Conservation (phyloP, 2,329 filamentous ascomycete genomes). For the Fusarium sarcochroum region DNA sequence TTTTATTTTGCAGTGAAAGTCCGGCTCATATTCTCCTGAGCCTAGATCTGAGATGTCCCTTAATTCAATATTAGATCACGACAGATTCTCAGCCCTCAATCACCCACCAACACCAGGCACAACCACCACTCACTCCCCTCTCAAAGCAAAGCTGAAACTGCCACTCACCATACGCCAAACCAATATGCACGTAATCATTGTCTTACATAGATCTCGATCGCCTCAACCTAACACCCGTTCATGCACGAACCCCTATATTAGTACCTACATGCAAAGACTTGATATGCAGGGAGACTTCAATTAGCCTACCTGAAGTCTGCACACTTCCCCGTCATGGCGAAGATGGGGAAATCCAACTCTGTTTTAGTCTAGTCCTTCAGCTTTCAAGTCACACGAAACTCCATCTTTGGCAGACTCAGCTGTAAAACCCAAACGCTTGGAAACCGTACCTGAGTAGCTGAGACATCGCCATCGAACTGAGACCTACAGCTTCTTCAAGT, state of each 20-base stretch:
- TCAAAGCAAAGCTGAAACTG: not conserved
- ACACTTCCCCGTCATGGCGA: conserved; percentile 20
- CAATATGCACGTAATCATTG: not conserved
- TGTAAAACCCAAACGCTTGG: conserved; percentile 11
- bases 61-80: no score
- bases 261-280: conserved; percentile 1
- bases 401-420: not conserved
- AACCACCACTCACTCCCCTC: not conserved
- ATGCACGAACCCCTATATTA: not conserved
- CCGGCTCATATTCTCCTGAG: no score
- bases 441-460: conserved; percentile 9
- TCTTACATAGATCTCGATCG: conserved; percentile 27
- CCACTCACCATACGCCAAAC: not conserved
- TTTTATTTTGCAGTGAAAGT: no score
- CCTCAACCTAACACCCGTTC: not conserved
- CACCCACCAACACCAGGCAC: not conserved
- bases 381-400: conserved; percentile 12
- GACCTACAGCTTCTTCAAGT: conserved; percentile 32
- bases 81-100: not conserved
- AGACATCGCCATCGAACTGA: conserved; percentile 35
- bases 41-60: no score
- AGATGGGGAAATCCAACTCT: conserved; percentile 6
- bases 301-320: conserved; percentile 14
- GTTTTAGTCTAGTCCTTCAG: conserved; percentile 7
- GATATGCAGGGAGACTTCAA: conserved; percentile 32